Evolutionary conservation across 192 early-diverging fungal species (phyloP), one percentile per base, ranked within the genome.

Genomic region (Lunasporangiospora selenospora): DNA sequence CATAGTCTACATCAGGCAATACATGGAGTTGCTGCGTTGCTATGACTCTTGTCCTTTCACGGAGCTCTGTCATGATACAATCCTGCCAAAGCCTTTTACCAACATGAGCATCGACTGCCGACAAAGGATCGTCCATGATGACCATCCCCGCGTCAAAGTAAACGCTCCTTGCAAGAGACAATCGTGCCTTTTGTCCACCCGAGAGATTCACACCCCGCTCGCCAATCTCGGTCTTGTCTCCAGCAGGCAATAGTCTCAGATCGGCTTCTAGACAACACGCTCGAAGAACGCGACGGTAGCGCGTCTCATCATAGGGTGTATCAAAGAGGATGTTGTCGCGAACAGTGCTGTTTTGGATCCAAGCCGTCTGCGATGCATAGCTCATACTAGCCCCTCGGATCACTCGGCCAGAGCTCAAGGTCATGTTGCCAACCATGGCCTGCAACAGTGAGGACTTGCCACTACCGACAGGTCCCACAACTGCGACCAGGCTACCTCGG

Each of bases 171-270:
- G 94, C 95, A 30, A 98, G 76, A 0, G 92, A 77, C 37, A 98
- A 81, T 32, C 95, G 81, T 49, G 91, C 90, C 79, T 94, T 96
- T 78, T 97, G 95, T 4, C 92, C 93, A 31, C 94, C 95, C 5
- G 89, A 90, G 19, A 96, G 69, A 3, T 87, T 90, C 5, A 93
- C 79, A 13, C 93, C 93, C 65, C 92, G 89, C 59, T 95, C 94
- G 27, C 93, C 94, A 66, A 71, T 71, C 15, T 71, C 67, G n/a
- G 67, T 71, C 53, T 37, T 15, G 27, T 71, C 67, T 2, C 67
- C 53, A 34, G 21, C 30, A 1, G 59, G 58, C 46, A 71, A 71
- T 21, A 62, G 12, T 37, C 52, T 57, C 24, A 92, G 57, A 47
- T 92, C 91, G 12, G 60, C 63, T 12, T 71, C 67, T 29, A 93